Percentiles rank a stretch among this genome's conserved stretches.
Conservation (phyloP, 2,329 filamentous ascomycete species). For the Aspergillus terreus region DNA sequence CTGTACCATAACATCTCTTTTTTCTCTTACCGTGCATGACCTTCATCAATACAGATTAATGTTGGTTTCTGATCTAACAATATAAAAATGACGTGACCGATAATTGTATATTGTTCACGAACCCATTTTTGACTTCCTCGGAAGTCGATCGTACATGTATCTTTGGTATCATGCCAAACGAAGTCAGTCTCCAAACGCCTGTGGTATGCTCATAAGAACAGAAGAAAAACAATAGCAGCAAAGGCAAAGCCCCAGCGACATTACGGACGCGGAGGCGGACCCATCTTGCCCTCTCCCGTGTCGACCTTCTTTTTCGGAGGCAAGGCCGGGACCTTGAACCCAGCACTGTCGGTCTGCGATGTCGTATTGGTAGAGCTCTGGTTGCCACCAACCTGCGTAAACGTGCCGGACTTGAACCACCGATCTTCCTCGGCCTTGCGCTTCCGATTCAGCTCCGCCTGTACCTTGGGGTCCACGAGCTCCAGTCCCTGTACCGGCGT, state of each 20-base stretch:
- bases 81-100: no score
- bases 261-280: constrained; percentile 36
- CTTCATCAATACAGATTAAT: no score
- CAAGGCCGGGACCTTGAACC: constrained; percentile 78
- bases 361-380: constrained; percentile 18
- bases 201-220: constrained; percentile 12
- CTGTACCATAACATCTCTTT: no score
- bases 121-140: no score
- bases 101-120: no score
- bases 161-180: constrained; percentile 22
- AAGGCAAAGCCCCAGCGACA: constrained; percentile 5
- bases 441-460: constrained; percentile 84
- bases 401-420: constrained; percentile 97
- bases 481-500: constrained; percentile 93
- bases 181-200: constrained; percentile 15
- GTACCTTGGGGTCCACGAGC: constrained; percentile 87
- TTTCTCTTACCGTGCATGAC: no score
- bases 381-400: constrained; percentile 70
- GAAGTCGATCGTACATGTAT: constrained; percentile 5
- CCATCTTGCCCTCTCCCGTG: constrained; percentile 58
- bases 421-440: constrained; percentile 90
- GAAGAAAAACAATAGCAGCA: constrained; percentile 11
- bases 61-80: no score
- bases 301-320: constrained; percentile 72
- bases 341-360: constrained; percentile 48